Conservation (phyloP, 352 stramenopile genomes). For the Phytophthora europaea region DNA sequence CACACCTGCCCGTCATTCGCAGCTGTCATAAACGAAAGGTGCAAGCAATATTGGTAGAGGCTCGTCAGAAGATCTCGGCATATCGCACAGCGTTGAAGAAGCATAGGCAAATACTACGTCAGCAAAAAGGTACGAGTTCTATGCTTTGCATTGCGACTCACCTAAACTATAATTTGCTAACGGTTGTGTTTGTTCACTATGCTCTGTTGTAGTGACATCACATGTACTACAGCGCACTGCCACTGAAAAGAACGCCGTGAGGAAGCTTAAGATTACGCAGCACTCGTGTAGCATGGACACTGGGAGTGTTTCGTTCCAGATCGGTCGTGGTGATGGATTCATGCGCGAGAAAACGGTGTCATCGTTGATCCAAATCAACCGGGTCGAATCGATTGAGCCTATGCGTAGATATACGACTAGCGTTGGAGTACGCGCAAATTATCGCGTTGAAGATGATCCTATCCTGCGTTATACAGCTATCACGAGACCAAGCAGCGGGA, state of each 20-base stretch:
- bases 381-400: conserved; percentile 17
- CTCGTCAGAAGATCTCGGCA: conserved; percentile 31
- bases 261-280: conserved; percentile 11
- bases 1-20: conserved; percentile 41
- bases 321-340: conserved; percentile 22
- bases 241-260: conserved; percentile 25
- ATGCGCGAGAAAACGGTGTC: conserved; percentile 24
- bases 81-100: conserved; percentile 31
- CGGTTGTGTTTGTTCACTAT: not conserved
- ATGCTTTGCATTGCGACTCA: not conserved
- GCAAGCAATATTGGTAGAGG: conserved; percentile 39
- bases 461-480: conserved; percentile 72
- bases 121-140: conserved; percentile 16
- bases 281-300: not conserved
- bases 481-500: conserved; percentile 46
- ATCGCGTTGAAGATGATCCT: conserved; percentile 69
- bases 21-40: conserved; percentile 40
- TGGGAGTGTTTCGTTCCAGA: conserved; percentile 25
- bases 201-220: conserved; percentile 9
- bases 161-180: conserved; percentile 11
- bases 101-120: conserved; percentile 1
- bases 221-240: conserved; percentile 15
- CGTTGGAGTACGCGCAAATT: conserved; percentile 51
- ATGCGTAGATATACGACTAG: conserved; percentile 46
- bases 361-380: conserved; percentile 29